These are phyloP conservation scores for Corinectria fuckeliana DNA, from an alignment of 2,329 filamentous ascomycete species.

Conservation along the genomic window DNA sequence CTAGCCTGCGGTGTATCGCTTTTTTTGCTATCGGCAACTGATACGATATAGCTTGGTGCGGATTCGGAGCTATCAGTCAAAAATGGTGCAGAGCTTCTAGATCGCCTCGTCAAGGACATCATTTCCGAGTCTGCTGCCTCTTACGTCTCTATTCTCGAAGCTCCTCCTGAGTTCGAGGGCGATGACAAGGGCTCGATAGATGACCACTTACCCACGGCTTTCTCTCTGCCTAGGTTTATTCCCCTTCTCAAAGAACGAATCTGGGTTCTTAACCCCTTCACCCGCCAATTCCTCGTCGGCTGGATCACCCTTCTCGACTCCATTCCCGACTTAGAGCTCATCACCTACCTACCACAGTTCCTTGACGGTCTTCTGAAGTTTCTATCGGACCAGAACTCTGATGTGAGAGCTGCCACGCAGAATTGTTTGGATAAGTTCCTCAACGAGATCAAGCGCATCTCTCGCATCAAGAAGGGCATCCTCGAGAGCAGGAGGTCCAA, in stretches of 20 bases:
- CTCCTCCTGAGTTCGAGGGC: slow-evolving; percentile 52
- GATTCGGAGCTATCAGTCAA: slow-evolving; percentile 97
- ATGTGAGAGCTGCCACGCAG: slow-evolving; percentile 95
- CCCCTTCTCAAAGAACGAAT: slow-evolving; percentile 94
- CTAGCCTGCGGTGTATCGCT: not conserved
- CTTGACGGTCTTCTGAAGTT: slow-evolving; percentile 89
- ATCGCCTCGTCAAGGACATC: slow-evolving; percentile 94
- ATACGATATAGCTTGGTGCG: slow-evolving; percentile 74
- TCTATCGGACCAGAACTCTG: slow-evolving; percentile 85
- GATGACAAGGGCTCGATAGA: slow-evolving; percentile 55
- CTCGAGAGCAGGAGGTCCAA: slow-evolving; percentile 80
- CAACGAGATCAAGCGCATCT: slow-evolving; percentile 92
- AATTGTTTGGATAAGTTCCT: slow-evolving; percentile 88
- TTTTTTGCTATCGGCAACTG: not conserved
- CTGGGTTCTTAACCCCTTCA: slow-evolving; percentile 92
- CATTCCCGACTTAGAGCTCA: slow-evolving; percentile 94
- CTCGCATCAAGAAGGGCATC: slow-evolving; percentile 89
- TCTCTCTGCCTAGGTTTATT: slow-evolving; percentile 89
- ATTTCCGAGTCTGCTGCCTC: slow-evolving; percentile 93
- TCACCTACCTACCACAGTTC: slow-evolving; percentile 91
- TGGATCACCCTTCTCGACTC: slow-evolving; percentile 96
- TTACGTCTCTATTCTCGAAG: slow-evolving; percentile 88
- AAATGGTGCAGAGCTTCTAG: slow-evolving; percentile 93
- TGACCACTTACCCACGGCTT: slow-evolving; percentile 76
- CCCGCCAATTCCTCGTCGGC: slow-evolving; percentile 90